Evolutionary conservation across 352 stramenopile species (phyloP), one percentile per base, ranked within the genome.

Genomic region (Globisporangium emineosum): DNA sequence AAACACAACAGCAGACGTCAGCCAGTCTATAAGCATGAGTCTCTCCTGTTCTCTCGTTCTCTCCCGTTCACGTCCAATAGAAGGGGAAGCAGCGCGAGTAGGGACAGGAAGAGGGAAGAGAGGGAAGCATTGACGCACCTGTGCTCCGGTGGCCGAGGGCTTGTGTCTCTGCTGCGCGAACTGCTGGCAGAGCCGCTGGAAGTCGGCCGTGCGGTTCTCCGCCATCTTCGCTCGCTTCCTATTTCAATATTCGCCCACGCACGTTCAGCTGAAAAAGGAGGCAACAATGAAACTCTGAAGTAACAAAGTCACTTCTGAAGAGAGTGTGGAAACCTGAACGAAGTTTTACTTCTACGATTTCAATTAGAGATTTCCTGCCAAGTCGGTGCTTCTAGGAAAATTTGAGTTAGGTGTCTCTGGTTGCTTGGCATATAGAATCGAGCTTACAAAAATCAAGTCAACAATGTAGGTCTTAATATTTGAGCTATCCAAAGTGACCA

Each of bases 151-250:
- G 17, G 66, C 37, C 17, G 59, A 29, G 32, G 67, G 62, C n/a
- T 76, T 57, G 52, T 57, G 52, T 17, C 52, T 70, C 54, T 83
- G 59, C 27, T 76, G 73, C 47, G 71, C 60, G 55, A 75, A 80
- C 59, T 84, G 78, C 66, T 88, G 67, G 66, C 81, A 91, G 37
- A 86, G 79, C 66, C 77, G 76, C 66, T 71, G 59, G 69, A 93
- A 93, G 61, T 93, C 84, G 63, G 54, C 55, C 65, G 84, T 90
- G 35, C 84, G 81, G 69, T 93, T 86, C 77, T 74, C 78, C 57
- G 80, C 76, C 80, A 89, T 90, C 52, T 49, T 57, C 21, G 30
- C 29, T 45, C n/a, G 3, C 29, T 43, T 17, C n/a, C n/a, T n/a
- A n/a, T n/a, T 56, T 56, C 50, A 7, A n/a, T 43, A 43, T 35